Evolutionary conservation across 257 asterid genomes (phyloP), one percentile per base, ranked within the genome.

Genomic region (Plectranthus barbatus): DNA sequence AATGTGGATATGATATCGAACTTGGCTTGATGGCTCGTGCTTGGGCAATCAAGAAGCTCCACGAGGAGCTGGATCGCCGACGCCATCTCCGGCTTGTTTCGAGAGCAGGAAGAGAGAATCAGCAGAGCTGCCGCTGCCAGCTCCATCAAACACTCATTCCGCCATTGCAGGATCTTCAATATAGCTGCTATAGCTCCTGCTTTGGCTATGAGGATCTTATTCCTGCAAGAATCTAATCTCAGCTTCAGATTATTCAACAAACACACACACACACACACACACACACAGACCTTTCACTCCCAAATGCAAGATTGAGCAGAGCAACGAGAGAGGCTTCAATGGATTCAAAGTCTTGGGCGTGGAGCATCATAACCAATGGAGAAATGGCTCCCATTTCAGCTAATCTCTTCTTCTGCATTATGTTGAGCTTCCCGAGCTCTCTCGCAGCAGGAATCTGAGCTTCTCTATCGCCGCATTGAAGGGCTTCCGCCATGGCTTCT

Each of bases 211-310:
- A 62, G 67, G 31, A 65, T 42, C 48, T 88, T 86, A 67, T 86
- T 88, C 84, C 96, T 88, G 84, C 79, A 82, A 54, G 62, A 21
- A 0, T 26, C 54, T 10, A 24, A 40, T 51, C 13, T n/a, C 7
- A 29, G 3, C n/a, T n/a, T n/a, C n/a, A n/a, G n/a, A n/a, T n/a
- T n/a, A n/a, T n/a, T n/a, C n/a, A n/a, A n/a, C n/a, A n/a, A n/a
- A n/a, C n/a, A n/a, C n/a, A n/a, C n/a, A n/a, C n/a, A n/a, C n/a
- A n/a, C n/a, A n/a, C n/a, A n/a, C n/a, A 37, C 20, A 52, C 12
- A n/a, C n/a, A 54, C 21, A 55, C 74, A 6, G 45, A 86, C 96
- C 95, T 86, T 78, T 88, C 95, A 61, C 90, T 86, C 21, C 94
- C 81, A 41, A 79, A 85, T 15, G 92, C 88, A 15, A 86, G 79